Evolutionary conservation across 305 asterid species (phyloP), one percentile per base, ranked within the genome.

Genomic region (Plantago coronopus): DNA sequence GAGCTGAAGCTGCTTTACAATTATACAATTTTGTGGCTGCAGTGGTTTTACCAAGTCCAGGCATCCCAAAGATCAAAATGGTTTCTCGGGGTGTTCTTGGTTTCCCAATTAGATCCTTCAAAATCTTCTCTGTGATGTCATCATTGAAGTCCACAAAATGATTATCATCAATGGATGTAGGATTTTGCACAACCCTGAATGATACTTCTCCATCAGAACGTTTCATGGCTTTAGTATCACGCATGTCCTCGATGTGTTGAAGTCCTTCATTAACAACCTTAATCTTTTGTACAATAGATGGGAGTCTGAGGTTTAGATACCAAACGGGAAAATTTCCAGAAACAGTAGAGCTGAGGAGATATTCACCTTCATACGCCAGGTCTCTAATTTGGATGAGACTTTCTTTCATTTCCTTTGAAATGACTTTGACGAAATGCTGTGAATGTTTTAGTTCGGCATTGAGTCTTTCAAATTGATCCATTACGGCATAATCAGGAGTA

Each of bases 341-440:
- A 47, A 25, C 11, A 57, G 44, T 40, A 12, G 68, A 55, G n/a
- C 27, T 34, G 55, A 60, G 19, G 18, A 53, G 31, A 56, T 60
- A 61, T 55, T 62, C 62, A 25, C 48, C 72, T 68, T 68, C 72
- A 17, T 51, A 67, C 2, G 72, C 57, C 16, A 68, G n/a, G 22
- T 61, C 67, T 48, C 60, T 69, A 17, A 63, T 63, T 38, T 20
- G 44, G 11, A 37, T 15, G 44, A 54, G 44, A 29, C 16, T 5
- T 54, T 31, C 60, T 25, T 22, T 51, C 25, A 20, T 19, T 17
- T 37, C 57, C 27, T 45, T 20, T 49, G 7, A 54, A 27, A 53
- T 13, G n/a, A n/a, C 56, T 19, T 17, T 12, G 44, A 68, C 57
- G 5, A 61, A 29, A 5, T 19, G 15, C 14, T 10, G 44, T 7